Conservation (phyloP, 2,329 filamentous ascomycete genomes). For the Didymella pinodella region DNA sequence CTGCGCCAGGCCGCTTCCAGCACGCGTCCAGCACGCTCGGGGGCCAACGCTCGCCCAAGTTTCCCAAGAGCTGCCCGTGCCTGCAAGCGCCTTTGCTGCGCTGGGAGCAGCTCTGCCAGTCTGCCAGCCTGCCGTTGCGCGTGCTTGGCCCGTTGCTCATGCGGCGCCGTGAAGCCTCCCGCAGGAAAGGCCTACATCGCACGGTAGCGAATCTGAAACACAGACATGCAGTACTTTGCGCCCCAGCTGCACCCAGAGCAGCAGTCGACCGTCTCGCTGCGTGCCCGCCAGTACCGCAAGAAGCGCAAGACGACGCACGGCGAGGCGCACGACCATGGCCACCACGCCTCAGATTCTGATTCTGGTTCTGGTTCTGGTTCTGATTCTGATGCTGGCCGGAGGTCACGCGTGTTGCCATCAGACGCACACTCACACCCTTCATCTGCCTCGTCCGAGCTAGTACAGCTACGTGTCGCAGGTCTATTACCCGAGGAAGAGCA, state of each 20-base stretch:
- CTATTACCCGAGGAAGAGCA: conserved; percentile 49
- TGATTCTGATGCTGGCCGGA: conserved; percentile 13
- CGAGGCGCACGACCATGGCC: conserved; percentile 18
- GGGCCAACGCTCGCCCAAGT: conserved; percentile 1
- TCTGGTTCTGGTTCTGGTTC: conserved; percentile 1
- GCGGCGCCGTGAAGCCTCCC: conserved; percentile 8
- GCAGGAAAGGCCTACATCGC: conserved; percentile 1
- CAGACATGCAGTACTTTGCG: conserved; percentile 46
- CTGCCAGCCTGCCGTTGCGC: conserved; percentile 2
- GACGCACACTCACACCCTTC: conserved; percentile 30
- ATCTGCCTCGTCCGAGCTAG: conserved; percentile 33
- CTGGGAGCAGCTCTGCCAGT: not conserved
- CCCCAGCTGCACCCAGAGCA: conserved; percentile 39
- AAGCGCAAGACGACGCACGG: conserved; percentile 36
- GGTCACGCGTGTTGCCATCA: conserved; percentile 6
- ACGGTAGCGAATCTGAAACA: conserved; percentile 7
- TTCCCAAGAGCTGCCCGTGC: not conserved
- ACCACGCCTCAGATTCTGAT: not conserved
- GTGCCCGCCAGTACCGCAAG: conserved; percentile 41
- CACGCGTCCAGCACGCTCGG: not conserved
- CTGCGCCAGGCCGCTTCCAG: not conserved
- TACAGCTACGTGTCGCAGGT: conserved; percentile 53
- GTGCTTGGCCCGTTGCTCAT: conserved; percentile 9
- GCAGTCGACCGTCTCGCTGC: conserved; percentile 43
- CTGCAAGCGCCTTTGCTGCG: not conserved